phyloP scores from a whole-genome alignment of 345 rosid genomes.

The Cardamine resedifolia region DNA sequence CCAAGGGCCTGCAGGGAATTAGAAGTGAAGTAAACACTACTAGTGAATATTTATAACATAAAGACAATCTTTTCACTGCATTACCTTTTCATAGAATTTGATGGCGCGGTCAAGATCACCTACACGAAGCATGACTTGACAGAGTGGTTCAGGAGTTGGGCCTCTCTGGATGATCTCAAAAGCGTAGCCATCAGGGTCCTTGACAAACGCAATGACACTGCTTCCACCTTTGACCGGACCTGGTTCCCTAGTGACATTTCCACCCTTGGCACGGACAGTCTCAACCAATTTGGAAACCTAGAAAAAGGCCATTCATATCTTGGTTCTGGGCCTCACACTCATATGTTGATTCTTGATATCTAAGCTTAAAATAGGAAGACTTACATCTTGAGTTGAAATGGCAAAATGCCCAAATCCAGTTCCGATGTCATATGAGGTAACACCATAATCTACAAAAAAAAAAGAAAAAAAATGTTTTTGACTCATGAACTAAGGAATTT shows the following conservation, averaged over 20 bases:
- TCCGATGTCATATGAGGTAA: slow-evolving; percentile 87
- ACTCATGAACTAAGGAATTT: slow-evolving; percentile 1
- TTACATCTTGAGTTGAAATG: slow-evolving; percentile 83
- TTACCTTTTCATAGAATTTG: slow-evolving; percentile 92
- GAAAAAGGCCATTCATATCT: not conserved
- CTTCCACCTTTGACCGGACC: slow-evolving; percentile 92
- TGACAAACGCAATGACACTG: slow-evolving; percentile 74
- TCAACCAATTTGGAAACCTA: slow-evolving; percentile 87
- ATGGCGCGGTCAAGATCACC: slow-evolving; percentile 83
- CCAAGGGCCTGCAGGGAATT: slow-evolving; percentile 66
- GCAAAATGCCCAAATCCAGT: slow-evolving; percentile 95
- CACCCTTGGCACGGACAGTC: slow-evolving; percentile 70
- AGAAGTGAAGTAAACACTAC: not conserved
- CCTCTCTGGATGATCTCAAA: slow-evolving; percentile 91
- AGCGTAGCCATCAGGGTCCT: slow-evolving; percentile 94
- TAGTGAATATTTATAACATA: not conserved
- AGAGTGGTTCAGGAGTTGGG: slow-evolving; percentile 87
- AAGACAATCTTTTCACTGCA: not conserved
- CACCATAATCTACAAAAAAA: slow-evolving; percentile 65
- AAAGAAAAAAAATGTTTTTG: not conserved
- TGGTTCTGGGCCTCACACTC: not conserved
- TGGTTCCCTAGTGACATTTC: slow-evolving; percentile 76
- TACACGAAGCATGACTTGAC: slow-evolving; percentile 95
- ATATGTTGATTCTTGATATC: not conserved
- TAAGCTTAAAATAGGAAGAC: slow-evolving; percentile 3